These are phyloP conservation scores for Pezicula radicicola DNA, from an alignment of 2,329 filamentous ascomycete genomes.

Conservation along the genomic window DNA sequence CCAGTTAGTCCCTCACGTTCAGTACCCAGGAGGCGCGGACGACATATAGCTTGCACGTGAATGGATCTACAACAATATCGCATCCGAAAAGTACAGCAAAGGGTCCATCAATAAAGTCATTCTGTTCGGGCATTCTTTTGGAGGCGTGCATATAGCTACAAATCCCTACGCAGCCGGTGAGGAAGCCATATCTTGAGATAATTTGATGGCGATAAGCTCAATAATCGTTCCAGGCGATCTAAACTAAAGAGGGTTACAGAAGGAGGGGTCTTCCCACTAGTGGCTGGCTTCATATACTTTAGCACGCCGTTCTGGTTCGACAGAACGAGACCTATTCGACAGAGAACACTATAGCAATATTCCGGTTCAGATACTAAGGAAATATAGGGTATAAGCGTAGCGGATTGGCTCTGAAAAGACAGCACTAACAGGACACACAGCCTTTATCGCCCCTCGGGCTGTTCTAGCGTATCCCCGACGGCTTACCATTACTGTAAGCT, in stretches of 20 bases:
- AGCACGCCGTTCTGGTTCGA: neutral
- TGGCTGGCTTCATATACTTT: neutral
- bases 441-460: neutral
- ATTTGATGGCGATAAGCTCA: neutral
- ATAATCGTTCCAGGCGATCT: too few species aligned
- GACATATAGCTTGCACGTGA: neutral
- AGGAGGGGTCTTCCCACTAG: neutral
- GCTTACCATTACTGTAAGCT: neutral
- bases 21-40: neutral
- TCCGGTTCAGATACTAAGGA: neutral
- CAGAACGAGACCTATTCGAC: neutral
- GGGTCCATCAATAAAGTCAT: neutral
- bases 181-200: neutral
- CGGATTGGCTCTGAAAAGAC: too few species aligned
- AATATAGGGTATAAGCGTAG: neutral
- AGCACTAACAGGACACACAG: neutral
- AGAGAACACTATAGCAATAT: neutral
- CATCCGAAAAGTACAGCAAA: neutral
- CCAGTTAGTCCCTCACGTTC: neutral
- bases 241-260: neutral
- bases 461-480: neutral
- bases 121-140: neutral
- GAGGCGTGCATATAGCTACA: neutral
- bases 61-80: neutral
- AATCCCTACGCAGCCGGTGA: neutral